Conservation (phyloP, 2,329 filamentous ascomycete genomes). For the Balansia obtecta region DNA sequence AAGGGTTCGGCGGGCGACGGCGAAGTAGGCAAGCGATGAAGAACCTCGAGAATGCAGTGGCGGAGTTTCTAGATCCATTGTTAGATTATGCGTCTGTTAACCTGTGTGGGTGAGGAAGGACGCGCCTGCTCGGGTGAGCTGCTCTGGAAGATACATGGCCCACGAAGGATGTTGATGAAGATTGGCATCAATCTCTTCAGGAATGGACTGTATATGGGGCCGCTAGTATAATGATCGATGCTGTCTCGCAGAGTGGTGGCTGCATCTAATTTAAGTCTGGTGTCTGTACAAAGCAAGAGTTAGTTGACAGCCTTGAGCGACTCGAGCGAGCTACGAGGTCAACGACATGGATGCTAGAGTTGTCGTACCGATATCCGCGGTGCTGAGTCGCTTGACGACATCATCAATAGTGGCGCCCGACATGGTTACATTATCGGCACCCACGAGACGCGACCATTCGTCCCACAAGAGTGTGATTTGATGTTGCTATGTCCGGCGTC, state of each 20-base stretch:
- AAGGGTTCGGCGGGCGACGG: slow-evolving; percentile 64
- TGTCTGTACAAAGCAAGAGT: slow-evolving; percentile 41
- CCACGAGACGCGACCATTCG: slow-evolving; percentile 19
- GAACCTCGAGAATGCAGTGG: slow-evolving; percentile 85
- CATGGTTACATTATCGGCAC: slow-evolving; percentile 43
- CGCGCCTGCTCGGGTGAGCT: slow-evolving; percentile 78
- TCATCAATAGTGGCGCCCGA: slow-evolving; percentile 49
- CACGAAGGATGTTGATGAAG: slow-evolving; percentile 73
- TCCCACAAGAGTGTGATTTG: slow-evolving; percentile 22
- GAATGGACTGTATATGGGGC: slow-evolving; percentile 66
- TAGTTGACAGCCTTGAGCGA: not conserved
- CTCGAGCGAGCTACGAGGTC: not conserved
- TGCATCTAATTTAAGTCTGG: slow-evolving; percentile 68
- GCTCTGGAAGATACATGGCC: slow-evolving; percentile 81
- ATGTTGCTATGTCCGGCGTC: slow-evolving; percentile 10
- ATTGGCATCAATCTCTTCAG: slow-evolving; percentile 81
- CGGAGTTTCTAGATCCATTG: slow-evolving; percentile 56
- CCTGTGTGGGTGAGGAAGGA: not conserved
- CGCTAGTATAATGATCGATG: slow-evolving; percentile 76
- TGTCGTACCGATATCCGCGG: slow-evolving; percentile 39
- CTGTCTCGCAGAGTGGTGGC: slow-evolving; percentile 81
- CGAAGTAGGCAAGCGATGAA: slow-evolving; percentile 70
- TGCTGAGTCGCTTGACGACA: slow-evolving; percentile 47
- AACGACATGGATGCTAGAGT: not conserved
- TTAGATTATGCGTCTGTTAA: slow-evolving; percentile 9